Percentiles rank a stretch among this genome's conserved stretches.
phyloP scores from a whole-genome alignment of 2,329 filamentous ascomycete genomes.

The Bimuria novae-zelandiae region DNA sequence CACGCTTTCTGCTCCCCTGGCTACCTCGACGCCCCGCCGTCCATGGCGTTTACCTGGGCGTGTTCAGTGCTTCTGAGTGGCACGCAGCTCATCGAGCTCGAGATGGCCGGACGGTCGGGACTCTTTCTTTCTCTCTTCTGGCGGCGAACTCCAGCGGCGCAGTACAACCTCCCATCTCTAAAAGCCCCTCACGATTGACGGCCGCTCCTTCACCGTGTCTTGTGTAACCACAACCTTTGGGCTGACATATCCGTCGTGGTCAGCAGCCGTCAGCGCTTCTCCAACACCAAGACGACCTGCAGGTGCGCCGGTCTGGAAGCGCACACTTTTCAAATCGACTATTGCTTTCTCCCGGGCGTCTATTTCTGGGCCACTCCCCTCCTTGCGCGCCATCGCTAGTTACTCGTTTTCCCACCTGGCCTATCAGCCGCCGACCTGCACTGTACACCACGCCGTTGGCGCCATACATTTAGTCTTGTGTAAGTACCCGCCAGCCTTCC shows the following conservation, averaged over 20 bases:
- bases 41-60: conserved; percentile 21
- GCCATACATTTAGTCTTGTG: conserved; percentile 45
- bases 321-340: conserved; percentile 34
- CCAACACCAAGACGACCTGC: conserved; percentile 32
- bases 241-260: conserved; percentile 26
- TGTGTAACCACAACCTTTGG: conserved; percentile 1
- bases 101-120: conserved; percentile 4
- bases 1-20: conserved; percentile 7
- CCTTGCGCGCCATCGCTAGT: conserved; percentile 37
- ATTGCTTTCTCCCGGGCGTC: conserved; percentile 46
- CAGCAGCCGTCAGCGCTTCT: conserved; percentile 30
- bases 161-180: conserved; percentile 15
- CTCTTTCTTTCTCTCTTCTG: not conserved
- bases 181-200: conserved; percentile 20
- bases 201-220: conserved; percentile 3
- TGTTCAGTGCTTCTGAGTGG: conserved; percentile 18
- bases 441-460: conserved; percentile 40
- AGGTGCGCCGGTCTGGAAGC: conserved; percentile 37
- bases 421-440: conserved; percentile 41
- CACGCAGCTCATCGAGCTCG: conserved; percentile 2
- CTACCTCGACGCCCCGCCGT: conserved; percentile 6
- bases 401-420: conserved; percentile 35
- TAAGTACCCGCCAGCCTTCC: conserved; percentile 47
- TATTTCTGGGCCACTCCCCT: conserved; percentile 45
- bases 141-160: conserved; percentile 1